Evolutionary conservation across 805 yeast species (phyloP).

Genomic region (Spathaspora passalidarum): DNA sequence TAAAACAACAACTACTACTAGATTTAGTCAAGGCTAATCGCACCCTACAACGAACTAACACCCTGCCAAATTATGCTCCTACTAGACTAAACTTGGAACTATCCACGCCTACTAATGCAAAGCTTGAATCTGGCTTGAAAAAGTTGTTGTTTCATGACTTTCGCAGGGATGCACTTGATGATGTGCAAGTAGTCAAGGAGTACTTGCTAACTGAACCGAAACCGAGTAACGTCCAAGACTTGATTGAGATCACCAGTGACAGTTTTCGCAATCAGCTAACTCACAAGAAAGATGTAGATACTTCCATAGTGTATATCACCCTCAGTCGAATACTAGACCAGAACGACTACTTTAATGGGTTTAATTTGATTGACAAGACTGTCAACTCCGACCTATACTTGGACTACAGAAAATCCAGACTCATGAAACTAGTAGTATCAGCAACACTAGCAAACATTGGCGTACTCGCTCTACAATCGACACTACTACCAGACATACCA

Average conservation of each 20-base stretch:
- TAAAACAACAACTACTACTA: slow-evolving; percentile 7
- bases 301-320: slow-evolving; percentile 10
- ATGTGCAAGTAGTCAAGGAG: slow-evolving; percentile 9
- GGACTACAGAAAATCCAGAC: slow-evolving; percentile 4
- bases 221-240: slow-evolving; percentile 11
- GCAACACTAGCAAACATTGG: slow-evolving; percentile 1
- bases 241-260: slow-evolving; percentile 10
- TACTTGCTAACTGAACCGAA: slow-evolving; percentile 18
- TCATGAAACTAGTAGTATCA: background rate
- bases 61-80: background rate
- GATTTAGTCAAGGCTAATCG: slow-evolving; percentile 24
- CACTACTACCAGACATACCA: slow-evolving; percentile 13
- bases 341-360: slow-evolving; percentile 27
- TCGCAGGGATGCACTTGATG: background rate
- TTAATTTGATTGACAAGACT: slow-evolving; percentile 26
- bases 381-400: slow-evolving; percentile 12
- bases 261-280: background rate
- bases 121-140: slow-evolving; percentile 15
- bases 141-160: slow-evolving; percentile 4
- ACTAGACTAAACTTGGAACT: background rate
- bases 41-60: slow-evolving; percentile 14
- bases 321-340: slow-evolving; percentile 18
- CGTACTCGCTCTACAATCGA: slow-evolving; percentile 21
- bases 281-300: slow-evolving; percentile 1
- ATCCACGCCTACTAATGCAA: slow-evolving; percentile 11